Conservation (phyloP, 306 rosid genomes). For the Acacia crassicarpa region DNA sequence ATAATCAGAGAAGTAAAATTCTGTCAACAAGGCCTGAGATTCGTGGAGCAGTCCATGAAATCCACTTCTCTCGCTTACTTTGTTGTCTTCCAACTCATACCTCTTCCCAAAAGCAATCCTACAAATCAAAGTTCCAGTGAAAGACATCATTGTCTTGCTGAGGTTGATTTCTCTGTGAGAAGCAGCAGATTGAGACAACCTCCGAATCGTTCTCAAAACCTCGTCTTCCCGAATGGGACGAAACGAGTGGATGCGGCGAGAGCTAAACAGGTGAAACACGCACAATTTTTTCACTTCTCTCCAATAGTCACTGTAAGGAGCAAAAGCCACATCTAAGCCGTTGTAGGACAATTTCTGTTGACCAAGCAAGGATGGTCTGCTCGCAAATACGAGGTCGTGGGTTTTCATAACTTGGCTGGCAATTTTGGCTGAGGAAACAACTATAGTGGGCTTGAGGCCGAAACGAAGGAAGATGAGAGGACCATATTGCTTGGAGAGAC, state of each 20-base stretch:
- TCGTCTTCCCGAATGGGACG: neutral
- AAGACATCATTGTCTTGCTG: slow-evolving; percentile 16
- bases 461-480: neutral
- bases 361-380: neutral
- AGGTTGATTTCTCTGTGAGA: slow-evolving; percentile 13
- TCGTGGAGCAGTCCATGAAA: slow-evolving; percentile 45
- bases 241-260: slow-evolving; percentile 33
- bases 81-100: neutral
- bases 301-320: slow-evolving; percentile 39
- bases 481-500: neutral
- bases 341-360: neutral
- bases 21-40: slow-evolving; percentile 29
- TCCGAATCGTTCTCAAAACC: neutral
- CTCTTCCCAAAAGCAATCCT: slow-evolving; percentile 45
- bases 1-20: slow-evolving; percentile 9
- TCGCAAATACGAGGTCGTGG: neutral
- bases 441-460: neutral
- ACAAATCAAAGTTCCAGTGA: slow-evolving; percentile 38
- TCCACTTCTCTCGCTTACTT: slow-evolving; percentile 11
- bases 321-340: neutral
- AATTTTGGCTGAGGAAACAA: neutral
- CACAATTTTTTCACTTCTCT: slow-evolving; percentile 50
- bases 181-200: neutral
- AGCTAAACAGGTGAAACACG: slow-evolving; percentile 38
- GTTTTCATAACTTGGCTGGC: neutral